These are phyloP conservation scores for Medicago arabica DNA, from an alignment of 306 rosid genomes.

Conservation along the genomic window DNA sequence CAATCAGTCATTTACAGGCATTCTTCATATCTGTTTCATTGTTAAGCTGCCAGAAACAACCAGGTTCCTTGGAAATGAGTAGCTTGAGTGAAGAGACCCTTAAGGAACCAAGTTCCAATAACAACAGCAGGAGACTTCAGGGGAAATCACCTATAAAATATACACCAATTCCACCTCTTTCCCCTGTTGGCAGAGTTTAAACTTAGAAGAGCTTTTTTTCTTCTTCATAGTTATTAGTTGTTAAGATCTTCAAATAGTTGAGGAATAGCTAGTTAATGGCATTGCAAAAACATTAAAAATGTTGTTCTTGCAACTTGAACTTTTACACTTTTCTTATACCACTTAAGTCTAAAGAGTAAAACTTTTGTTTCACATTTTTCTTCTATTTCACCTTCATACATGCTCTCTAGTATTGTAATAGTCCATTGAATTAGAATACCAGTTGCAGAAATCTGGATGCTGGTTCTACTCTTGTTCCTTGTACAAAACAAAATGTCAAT, in stretches of 20 bases:
- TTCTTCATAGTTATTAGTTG: conserved; percentile 38
- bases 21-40: conserved; percentile 75
- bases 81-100: conserved; percentile 47
- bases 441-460: conserved; percentile 19
- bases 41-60: conserved; percentile 58
- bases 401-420: conserved; percentile 22
- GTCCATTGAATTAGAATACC: conserved; percentile 16
- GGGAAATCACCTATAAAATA: conserved; percentile 59
- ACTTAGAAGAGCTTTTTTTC: conserved; percentile 16
- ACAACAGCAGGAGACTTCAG: conserved; percentile 38
- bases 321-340: conserved; percentile 29
- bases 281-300: conserved; percentile 38
- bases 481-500: conserved; percentile 35
- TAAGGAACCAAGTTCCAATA: conserved; percentile 47
- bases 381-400: background rate
- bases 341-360: background rate
- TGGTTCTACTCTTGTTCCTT: conserved; percentile 43
- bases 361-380: conserved; percentile 3
- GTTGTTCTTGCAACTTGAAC: conserved; percentile 27
- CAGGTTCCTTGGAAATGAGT: conserved; percentile 46
- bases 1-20: conserved; percentile 76
- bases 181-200: conserved; percentile 90
- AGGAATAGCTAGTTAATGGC: conserved; percentile 39
- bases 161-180: conserved; percentile 79
- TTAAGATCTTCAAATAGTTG: conserved; percentile 43